phyloP scores from a whole-genome alignment of 176 grass and related monocot genomes.

The Dactylis glomerata region DNA sequence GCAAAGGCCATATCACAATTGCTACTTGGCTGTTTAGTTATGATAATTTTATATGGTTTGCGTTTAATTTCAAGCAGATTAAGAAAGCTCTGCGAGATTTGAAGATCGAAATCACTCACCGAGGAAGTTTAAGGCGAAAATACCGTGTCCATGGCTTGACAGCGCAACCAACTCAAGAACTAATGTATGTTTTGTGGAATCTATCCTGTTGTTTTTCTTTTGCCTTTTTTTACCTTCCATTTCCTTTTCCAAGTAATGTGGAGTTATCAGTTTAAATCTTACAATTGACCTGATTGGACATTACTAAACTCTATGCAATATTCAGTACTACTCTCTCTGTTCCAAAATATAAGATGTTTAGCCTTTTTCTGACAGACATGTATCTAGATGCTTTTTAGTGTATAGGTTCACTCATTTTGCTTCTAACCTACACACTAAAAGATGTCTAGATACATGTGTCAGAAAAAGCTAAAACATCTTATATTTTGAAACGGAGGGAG shows the following conservation, averaged over 20 bases:
- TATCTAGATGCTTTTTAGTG: too few relatives aligned
- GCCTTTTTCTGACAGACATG: too few relatives aligned
- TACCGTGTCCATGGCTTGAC: constrained; percentile 61
- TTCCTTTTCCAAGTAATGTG: not conserved
- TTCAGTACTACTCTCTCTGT: too few relatives aligned
- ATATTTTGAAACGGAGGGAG: too few relatives aligned
- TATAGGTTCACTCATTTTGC: too few relatives aligned
- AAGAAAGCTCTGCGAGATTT: constrained; percentile 63
- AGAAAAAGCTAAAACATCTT: too few relatives aligned
- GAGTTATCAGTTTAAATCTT: not conserved
- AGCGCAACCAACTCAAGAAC: constrained; percentile 59
- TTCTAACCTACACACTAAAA: too few relatives aligned
- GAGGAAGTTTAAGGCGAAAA: constrained; percentile 67
- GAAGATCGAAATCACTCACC: constrained; percentile 78
- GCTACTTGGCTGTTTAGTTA: constrained; percentile 23
- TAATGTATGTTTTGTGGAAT: constrained; percentile 42
- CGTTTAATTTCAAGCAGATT: constrained; percentile 38
- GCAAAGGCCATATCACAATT: not conserved
- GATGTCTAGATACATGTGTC: too few relatives aligned
- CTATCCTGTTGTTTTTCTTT: not conserved
- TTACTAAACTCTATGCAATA: not conserved
- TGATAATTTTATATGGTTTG: not conserved
- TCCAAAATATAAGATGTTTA: too few relatives aligned
- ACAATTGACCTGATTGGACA: not conserved
- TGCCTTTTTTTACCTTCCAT: not conserved